Conservation (phyloP, 2,329 filamentous ascomycete species). For the Chaetomium sp. region DNA sequence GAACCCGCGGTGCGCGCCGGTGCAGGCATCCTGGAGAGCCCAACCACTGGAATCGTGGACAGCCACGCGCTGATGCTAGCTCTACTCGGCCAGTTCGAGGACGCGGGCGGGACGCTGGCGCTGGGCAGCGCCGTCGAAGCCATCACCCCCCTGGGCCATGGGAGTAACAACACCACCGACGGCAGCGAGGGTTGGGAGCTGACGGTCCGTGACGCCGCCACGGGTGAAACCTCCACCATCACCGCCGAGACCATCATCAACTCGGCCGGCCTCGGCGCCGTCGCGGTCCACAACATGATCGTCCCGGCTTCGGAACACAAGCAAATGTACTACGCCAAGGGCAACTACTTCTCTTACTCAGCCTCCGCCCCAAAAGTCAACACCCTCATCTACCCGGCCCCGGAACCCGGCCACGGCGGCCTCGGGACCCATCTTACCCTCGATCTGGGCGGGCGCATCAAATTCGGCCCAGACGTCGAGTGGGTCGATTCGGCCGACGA, state of each 20-base stretch:
- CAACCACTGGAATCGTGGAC: conserved; percentile 85
- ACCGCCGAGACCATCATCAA: conserved; percentile 76
- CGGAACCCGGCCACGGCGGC: conserved; percentile 72
- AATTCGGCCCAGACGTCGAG: conserved; percentile 92
- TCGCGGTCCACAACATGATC: conserved; percentile 74
- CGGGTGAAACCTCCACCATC: conserved; percentile 49
- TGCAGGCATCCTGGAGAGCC: conserved; percentile 72
- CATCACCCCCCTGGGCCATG: conserved; percentile 43
- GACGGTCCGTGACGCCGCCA: conserved; percentile 40
- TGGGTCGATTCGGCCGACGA: conserved; percentile 72
- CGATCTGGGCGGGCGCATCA: conserved; percentile 74
- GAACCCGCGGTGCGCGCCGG: conserved; percentile 73
- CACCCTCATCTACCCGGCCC: conserved; percentile 82
- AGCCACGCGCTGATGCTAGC: conserved; percentile 78
- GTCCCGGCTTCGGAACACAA: conserved; percentile 50
- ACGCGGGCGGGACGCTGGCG: conserved; percentile 67
- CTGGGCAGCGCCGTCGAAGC: conserved; percentile 59
- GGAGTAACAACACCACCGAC: conserved; percentile 19
- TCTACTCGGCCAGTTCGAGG: conserved; percentile 69
- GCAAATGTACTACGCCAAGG: conserved; percentile 78
- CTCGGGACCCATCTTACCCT: conserved; percentile 91
- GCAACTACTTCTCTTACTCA: conserved; percentile 86
- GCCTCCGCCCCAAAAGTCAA: conserved; percentile 55
- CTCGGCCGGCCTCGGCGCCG: conserved; percentile 74
- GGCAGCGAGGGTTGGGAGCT: conserved; percentile 65